A percentile compares a stretch with the other conserved stretches of the same genome.
These are phyloP conservation scores for Metarhizium humberi DNA, from an alignment of 2,329 filamentous ascomycete species.

Conservation along the genomic window DNA sequence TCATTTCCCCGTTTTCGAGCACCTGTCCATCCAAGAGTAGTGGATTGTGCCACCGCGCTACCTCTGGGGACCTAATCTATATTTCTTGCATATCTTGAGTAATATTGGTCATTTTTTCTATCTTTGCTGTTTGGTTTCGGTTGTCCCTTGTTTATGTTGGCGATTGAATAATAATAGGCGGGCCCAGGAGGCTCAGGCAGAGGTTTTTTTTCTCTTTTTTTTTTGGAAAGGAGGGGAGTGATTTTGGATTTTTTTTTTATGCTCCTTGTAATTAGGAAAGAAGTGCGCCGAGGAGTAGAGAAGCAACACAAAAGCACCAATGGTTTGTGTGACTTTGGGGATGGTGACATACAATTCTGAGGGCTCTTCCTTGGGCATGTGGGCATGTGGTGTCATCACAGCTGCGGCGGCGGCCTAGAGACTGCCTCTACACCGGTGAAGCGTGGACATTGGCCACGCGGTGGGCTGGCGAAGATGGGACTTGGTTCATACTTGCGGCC, in stretches of 20 bases:
- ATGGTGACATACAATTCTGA: background rate
- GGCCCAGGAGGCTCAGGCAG: constrained; percentile 24
- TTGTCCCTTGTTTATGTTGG: constrained; percentile 8
- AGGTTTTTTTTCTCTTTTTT: background rate
- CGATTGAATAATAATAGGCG: constrained; percentile 9
- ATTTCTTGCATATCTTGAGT: constrained; percentile 18
- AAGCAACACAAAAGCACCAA: background rate
- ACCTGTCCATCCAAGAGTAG: background rate
- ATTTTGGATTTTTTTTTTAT: constrained; percentile 5
- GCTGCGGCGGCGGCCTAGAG: background rate
- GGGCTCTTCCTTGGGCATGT: background rate
- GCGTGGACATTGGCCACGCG: background rate
- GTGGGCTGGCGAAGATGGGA: background rate
- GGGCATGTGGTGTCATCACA: background rate
- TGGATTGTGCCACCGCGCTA: constrained; percentile 15
- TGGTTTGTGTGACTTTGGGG: background rate
- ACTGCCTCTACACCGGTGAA: background rate
- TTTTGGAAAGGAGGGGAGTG: background rate
- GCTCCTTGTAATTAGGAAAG: constrained; percentile 5
- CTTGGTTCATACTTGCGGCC: background rate
- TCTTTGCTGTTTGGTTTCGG: constrained; percentile 13
- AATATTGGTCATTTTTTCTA: constrained; percentile 13
- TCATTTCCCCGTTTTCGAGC: constrained; percentile 14
- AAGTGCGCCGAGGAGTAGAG: background rate
- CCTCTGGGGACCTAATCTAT: constrained; percentile 18